Evolutionary conservation across 2,329 filamentous ascomycete species (phyloP).

Genomic region (Stagonosporopsis rhizophila): DNA sequence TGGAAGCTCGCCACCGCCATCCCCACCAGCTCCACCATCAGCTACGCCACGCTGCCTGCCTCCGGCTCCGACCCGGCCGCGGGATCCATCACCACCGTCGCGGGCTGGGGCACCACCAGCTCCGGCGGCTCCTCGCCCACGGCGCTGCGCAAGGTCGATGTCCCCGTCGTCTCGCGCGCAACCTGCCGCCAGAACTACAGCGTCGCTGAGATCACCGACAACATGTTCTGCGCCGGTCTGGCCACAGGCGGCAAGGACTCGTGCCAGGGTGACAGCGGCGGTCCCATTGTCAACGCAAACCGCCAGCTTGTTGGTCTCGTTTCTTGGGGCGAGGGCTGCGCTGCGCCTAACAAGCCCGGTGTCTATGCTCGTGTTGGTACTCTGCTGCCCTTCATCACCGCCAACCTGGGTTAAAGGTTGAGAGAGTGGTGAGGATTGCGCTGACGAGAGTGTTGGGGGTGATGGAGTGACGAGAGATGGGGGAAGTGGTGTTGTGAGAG

Average conservation of each 20-base stretch:
- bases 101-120: constrained; percentile 36
- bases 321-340: constrained; percentile 39
- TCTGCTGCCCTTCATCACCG: constrained; percentile 28
- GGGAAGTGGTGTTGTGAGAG: neutral
- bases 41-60: constrained; percentile 31
- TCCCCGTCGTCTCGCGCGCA: constrained; percentile 37
- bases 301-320: constrained; percentile 26
- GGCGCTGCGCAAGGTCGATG: constrained; percentile 36
- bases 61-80: constrained; percentile 33
- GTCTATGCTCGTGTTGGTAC: constrained; percentile 34
- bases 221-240: constrained; percentile 41
- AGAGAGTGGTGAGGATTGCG: neutral
- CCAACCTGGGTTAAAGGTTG: constrained; percentile 19
- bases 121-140: constrained; percentile 20
- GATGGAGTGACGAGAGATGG: neutral
- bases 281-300: constrained; percentile 31
- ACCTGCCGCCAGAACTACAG: constrained; percentile 32
- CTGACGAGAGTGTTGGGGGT: neutral
- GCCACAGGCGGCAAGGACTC: constrained; percentile 39
- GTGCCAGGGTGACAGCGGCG: constrained; percentile 44
- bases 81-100: constrained; percentile 29
- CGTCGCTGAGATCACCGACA: constrained; percentile 27
- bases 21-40: constrained; percentile 33
- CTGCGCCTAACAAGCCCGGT: constrained; percentile 30
- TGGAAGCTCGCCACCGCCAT: constrained; percentile 35